Evolutionary conservation across 1,284 basidiomycete genomes (phyloP).

Genomic region (Mycena sp.): DNA sequence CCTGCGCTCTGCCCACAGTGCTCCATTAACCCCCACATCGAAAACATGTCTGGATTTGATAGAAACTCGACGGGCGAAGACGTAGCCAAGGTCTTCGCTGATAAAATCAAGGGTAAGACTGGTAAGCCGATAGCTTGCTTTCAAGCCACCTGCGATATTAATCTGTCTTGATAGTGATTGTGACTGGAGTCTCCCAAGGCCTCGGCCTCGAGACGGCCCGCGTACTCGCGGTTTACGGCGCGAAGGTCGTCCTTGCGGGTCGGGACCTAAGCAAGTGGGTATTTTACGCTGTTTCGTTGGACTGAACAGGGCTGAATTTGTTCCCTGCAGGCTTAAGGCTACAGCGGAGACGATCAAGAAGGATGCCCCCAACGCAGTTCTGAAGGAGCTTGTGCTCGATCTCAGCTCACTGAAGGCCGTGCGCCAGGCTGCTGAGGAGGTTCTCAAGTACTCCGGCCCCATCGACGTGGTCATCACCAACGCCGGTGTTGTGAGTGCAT

Average conservation of each 20-base stretch:
- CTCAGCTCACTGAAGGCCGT: constrained; percentile 12
- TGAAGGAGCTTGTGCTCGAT: constrained; percentile 15
- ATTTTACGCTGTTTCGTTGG: background rate
- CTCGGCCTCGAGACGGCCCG: constrained; percentile 11
- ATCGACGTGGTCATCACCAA: too few relatives aligned
- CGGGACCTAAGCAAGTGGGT: constrained; percentile 8
- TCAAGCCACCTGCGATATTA: background rate
- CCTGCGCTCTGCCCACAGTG: too few relatives aligned
- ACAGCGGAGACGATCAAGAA: constrained; percentile 13
- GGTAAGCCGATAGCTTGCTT: background rate
- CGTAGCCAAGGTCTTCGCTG: constrained; percentile 17
- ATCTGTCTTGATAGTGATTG: background rate
- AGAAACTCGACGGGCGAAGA: constrained; percentile 13
- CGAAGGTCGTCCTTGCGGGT: constrained; percentile 14
- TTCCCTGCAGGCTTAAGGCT: constrained; percentile 9
- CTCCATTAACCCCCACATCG: too few relatives aligned
- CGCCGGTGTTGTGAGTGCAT: too few relatives aligned
- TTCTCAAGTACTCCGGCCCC: too few relatives aligned
- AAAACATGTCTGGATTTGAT: background rate
- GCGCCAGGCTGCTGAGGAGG: background rate
- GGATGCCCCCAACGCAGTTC: constrained; percentile 5
- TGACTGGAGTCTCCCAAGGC: constrained; percentile 17
- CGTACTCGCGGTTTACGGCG: constrained; percentile 10
- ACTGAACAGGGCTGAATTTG: background rate
- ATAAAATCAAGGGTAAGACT: constrained; percentile 19